Conservation (phyloP, 306 rosid species). For the Sesbania bispinosa region DNA sequence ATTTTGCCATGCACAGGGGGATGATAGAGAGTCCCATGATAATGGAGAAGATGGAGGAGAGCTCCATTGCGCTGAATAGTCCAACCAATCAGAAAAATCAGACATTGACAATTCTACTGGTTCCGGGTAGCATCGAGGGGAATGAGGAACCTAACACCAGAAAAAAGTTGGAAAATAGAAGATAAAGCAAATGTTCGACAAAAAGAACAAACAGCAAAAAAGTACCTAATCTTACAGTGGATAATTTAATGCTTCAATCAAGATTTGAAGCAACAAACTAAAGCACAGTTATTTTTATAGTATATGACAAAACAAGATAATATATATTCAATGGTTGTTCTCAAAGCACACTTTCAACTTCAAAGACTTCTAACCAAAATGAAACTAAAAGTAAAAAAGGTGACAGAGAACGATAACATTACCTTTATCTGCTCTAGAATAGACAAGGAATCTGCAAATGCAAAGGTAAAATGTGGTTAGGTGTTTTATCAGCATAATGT, state of each 20-base stretch:
- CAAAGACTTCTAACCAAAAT: neutral
- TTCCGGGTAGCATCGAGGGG: constrained; percentile 39
- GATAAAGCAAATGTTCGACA: neutral
- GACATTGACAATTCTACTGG: constrained; percentile 30
- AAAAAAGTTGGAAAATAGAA: neutral
- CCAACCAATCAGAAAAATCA: constrained; percentile 31
- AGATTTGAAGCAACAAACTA: neutral
- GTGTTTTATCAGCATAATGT: neutral
- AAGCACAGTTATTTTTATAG: neutral
- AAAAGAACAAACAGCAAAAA: neutral
- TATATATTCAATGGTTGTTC: neutral
- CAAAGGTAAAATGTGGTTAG: constrained; percentile 16
- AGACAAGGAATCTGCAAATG: constrained; percentile 33
- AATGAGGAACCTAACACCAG: constrained; percentile 25
- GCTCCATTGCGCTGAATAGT: constrained; percentile 17
- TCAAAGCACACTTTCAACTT: neutral
- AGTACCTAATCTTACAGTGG: neutral
- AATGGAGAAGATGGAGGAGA: constrained; percentile 40
- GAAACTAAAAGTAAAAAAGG: neutral
- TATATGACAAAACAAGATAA: neutral
- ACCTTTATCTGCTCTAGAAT: constrained; percentile 29
- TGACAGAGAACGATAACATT: neutral
- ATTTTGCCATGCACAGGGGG: constrained; percentile 24
- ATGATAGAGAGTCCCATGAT: constrained; percentile 18
- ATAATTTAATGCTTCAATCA: neutral